Percentiles rank a stretch among this genome's conserved stretches.
phyloP scores from a whole-genome alignment of 129 eudicot genomes.

The Silybum marianum region DNA sequence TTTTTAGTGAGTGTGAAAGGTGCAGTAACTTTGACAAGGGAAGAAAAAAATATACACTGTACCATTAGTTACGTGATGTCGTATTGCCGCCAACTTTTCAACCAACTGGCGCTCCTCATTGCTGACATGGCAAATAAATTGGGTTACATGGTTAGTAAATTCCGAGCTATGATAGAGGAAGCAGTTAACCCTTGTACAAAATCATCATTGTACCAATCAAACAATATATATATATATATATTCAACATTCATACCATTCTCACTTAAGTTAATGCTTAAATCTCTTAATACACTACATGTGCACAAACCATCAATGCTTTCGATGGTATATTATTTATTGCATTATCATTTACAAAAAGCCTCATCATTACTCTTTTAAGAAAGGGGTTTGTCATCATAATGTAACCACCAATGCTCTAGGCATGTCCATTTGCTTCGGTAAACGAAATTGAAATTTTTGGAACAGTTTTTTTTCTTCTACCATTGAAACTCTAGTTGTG shows the following conservation, averaged over 20 bases:
- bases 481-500: neutral
- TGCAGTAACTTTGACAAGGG: neutral
- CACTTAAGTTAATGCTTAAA: neutral
- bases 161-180: conserved; percentile 5
- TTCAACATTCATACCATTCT: neutral
- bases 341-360: neutral
- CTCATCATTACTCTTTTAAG: neutral
- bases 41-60: neutral
- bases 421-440: neutral
- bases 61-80: conserved; percentile 42
- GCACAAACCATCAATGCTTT: neutral
- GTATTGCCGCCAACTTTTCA: conserved; percentile 63
- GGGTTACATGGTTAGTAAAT: conserved; percentile 7
- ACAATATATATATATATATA: neutral
- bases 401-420: too few relatives aligned
- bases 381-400: too few relatives aligned
- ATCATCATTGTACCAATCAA: neutral
- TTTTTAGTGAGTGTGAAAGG: neutral
- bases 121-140: conserved; percentile 42
- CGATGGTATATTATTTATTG: neutral
- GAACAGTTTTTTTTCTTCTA: neutral
- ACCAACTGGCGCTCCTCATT: conserved; percentile 67
- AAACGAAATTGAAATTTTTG: neutral
- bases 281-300: neutral
- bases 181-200: neutral